Base-by-base conservation (phyloP, 2,329 filamentous ascomycete genomes). In the Teratosphaeria zuluensis region DNA sequence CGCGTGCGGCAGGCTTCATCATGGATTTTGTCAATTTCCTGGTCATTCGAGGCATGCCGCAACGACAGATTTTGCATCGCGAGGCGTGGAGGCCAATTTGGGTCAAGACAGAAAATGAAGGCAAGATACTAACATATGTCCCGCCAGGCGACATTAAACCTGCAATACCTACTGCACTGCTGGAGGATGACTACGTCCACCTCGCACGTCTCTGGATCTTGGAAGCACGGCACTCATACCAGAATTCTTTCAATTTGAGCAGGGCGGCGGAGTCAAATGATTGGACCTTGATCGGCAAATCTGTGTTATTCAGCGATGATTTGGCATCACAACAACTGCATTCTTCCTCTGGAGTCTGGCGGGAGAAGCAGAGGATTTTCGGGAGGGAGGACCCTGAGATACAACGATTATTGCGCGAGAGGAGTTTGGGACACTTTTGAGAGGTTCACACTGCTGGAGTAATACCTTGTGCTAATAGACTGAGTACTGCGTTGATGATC, bases 231-330 rank as follows among this genome's bases (percentile, higher is more conserved):
- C 33, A 53, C 8, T 54, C 32, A 9, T 12, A 28, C 24, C 21
- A 54, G 16, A 19, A 51, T 19, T 24, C 24, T 2, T n/a, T 28
- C 1, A 16, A 35, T 24, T n/a, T 21, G 28, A 21, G 67, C 66
- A 62, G 67, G 62, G 57, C 57, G 64, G n/a, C 67, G 58, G 46
- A 42, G 33, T 51, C 62, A 5, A 51, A 58, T 7, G 69, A 71
- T 30, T 77, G 75, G 75, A 75, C 70, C 1, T 42, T 77, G 31
- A 64, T 72, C 33, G 69, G 69, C 3, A 77, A 77, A 64, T 70
- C 70, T 1, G 68, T 73, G 2, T 59, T 77, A 6, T 76, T 77
- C 66, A 72, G 71, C 19, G 75, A 75, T 58, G 68, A 70, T 58
- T 31, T 62, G 7, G 68, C 65, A 9, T 62, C 68, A 56, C 60